Evolutionary conservation across 345 rosid genomes (phyloP), one percentile per base, ranked within the genome.

Genomic region (Hibiscus mutabilis): DNA sequence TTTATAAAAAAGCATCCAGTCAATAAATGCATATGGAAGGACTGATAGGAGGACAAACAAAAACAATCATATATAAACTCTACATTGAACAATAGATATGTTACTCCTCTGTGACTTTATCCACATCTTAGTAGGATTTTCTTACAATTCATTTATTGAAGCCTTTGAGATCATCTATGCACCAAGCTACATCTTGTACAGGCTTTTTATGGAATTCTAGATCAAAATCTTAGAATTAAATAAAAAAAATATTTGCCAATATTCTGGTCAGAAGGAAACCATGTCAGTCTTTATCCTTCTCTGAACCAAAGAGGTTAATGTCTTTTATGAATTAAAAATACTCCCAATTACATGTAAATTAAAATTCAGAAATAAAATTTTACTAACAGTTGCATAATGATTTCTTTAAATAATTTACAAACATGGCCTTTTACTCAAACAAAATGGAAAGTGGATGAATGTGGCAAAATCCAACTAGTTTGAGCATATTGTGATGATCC

Each of bases 231-330:
- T 24, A 15, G 70, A 11, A 66, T 15, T 1, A 22, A 44, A 66
- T 46, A 2, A 65, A 65, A 46, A 15, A 21, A 19, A 18, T 66
- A 22, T 6, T 33, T 46, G 19, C 37, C 40, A 66, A 2, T 66
- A 46, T 66, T 6, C 7, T 66, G 57, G 56, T 46, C 6, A 0
- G 57, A 8, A 3, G 7, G 40, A 46, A 42, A 66, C 22, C 5
- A 66, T 66, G 70, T 25, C 70, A 66, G 56, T 15, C 22, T 24
- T 66, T 16, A 24, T 66, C 35, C 40, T 60, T 60, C 42, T 60
- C 47, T 11, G 13, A 61, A 61, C 25, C 57, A 25, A 46, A 46
- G 25, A 13, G 22, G 22, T 4, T 66, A 46, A 46, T 24, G 15
- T 66, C 35, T 12, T 66, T 24, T 46, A 47, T 46, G 21, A 4